Percentiles rank a stretch among this genome's conserved stretches.
Evolutionary conservation across 306 rosid genomes (phyloP).

Genomic region (Begonia loranthoides): DNA sequence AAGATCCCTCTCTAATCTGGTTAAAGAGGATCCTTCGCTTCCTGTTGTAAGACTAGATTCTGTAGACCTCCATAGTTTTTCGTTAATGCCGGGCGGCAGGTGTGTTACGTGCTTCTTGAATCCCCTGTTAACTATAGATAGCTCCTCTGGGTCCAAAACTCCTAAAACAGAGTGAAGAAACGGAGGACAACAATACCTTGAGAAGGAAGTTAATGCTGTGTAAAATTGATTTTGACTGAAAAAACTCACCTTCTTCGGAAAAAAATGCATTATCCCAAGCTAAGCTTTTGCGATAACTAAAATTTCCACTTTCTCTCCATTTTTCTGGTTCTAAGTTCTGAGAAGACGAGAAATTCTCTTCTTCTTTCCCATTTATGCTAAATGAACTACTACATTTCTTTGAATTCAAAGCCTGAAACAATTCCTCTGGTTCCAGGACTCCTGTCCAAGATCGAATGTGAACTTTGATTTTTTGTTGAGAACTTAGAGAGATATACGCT

Average conservation of each 20-base stretch:
- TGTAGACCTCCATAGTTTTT: constrained; percentile 27
- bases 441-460: constrained; percentile 20
- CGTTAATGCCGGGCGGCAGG: constrained; percentile 15
- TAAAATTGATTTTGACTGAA: no score
- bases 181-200: not conserved
- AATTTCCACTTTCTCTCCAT: constrained; percentile 4
- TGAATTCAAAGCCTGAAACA: constrained; percentile 20
- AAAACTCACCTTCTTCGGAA: constrained; percentile 37
- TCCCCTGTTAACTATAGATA: constrained; percentile 38
- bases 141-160: constrained; percentile 42
- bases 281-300: constrained; percentile 32
- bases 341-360: constrained; percentile 22
- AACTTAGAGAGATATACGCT: not conserved
- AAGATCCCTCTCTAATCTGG: constrained; percentile 39
- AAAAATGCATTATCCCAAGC: constrained; percentile 63
- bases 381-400: constrained; percentile 3
- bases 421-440: constrained; percentile 48
- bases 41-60: constrained; percentile 20
- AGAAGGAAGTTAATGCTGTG: no score
- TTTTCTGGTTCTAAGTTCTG: constrained; percentile 22
- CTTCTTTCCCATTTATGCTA: constrained; percentile 19
- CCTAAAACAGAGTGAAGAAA: constrained; percentile 17
- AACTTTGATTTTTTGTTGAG: constrained; percentile 1
- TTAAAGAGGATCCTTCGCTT: constrained; percentile 28
- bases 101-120: constrained; percentile 21